Evolutionary conservation across 176 grass and related monocot genomes (phyloP), one percentile per base, ranked within the genome.

Genomic region (Secale cereale): DNA sequence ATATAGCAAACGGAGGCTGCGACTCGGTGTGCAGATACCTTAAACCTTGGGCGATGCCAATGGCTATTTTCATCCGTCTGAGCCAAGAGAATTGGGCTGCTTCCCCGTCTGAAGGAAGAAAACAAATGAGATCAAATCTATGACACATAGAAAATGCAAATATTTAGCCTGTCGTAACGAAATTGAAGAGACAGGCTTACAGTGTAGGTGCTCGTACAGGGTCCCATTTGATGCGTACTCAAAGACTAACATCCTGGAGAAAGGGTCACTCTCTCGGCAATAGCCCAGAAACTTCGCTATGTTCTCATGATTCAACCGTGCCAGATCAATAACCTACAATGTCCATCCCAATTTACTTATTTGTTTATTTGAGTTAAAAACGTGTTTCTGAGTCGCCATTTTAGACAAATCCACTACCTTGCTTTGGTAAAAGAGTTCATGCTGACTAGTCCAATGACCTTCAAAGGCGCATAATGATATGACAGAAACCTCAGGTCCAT

Each of bases 171-270:
- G 16, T 70, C 66, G 0, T 22, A 6, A 6, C 20, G 1, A 69
- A 70, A 39, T 3, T 0, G 8, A 72, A 16, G 37, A 46, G 13
- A 15, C 6, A 20, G 54, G 29, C 91, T 86, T 89, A 99, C 97
- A 96, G 36, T 99, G 93, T 25, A 99, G 84, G 78, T 99, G 93
- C 75, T 99, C 97, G 40, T 89, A 96, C 30, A 99, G 76, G 32
- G 97, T 99, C 1, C 97, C 97, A 50, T 99, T 99, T 77, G 97
- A 91, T 63, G 97, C 94, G 30, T 99, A 99, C 77, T 96, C 97
- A 77, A 99, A 95, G 30, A 96, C 91, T 59, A 94, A 62, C 90
- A 99, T 96, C 74, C 97, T 90, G 17, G 90, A 94, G 82, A 94
- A 99, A 8, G 94, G 91, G 72, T 99, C 91, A n/a, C 65, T 94